Evolutionary conservation across 2,329 filamentous ascomycete genomes (phyloP), one percentile per base, ranked within the genome.

Genomic region (Drechmeria coniospora): DNA sequence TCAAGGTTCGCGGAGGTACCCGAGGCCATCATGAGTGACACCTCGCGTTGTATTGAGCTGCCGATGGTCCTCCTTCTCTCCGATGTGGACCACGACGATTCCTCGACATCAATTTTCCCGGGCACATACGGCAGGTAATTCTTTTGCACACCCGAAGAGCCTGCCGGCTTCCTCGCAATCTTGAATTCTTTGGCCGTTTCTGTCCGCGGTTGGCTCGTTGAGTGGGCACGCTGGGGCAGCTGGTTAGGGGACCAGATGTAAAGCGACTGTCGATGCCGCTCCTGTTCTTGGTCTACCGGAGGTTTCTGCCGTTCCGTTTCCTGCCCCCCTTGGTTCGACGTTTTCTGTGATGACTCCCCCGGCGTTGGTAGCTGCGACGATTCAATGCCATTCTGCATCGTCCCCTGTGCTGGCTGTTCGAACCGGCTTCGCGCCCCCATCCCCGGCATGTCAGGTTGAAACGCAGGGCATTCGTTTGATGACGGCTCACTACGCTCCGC

Each of bases 31-130:
- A 43, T 39, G 11, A 49, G 27, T 0, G 41, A 42, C 1, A 29
- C 39, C 3, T 44, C 41, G 4, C 42, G 44, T 10, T 46, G 41
- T 16, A 51, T 30, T 3, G 43, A 41, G 19, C 11, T 19, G 4
- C 11, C n/a, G 6, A 28, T 24, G n/a, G 21, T 34, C 23, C 14
- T 33, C 29, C 12, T 32, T 22, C 19, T 42, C 15, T 25, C 29
- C n/a, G 27, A 23, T 7, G 21, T 23, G 4, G 31, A 10, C 2
- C 22, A 11, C 10, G 26, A n/a, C 12, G 26, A 9, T 11, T 19
- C 11, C 7, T 20, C 27, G 9, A 28, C 21, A 3, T 29, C 17
- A 3, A 25, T 12, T 16, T 34, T 31, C 4, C 34, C 34, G 2
- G 37, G 36, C 5, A 23, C 18, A 17, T 40, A 38, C 8, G 38